These are phyloP conservation scores for Ceratocystiopsis sp. DNA, from an alignment of 2,329 filamentous ascomycete species.

Conservation along the genomic window DNA sequence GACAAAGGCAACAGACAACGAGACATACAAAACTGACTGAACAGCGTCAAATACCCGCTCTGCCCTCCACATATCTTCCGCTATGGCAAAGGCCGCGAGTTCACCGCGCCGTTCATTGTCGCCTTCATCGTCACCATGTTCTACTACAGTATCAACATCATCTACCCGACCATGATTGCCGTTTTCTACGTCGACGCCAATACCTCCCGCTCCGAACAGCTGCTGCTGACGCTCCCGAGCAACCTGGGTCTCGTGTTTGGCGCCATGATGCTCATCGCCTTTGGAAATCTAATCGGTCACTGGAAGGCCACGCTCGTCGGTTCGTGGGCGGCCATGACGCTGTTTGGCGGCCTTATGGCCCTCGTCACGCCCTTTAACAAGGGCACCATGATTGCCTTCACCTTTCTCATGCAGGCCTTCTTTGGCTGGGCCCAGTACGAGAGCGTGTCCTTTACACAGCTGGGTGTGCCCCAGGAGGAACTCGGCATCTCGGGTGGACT, in stretches of 20 bases:
- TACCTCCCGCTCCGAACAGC: conserved; percentile 9
- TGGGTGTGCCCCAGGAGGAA: conserved; percentile 17
- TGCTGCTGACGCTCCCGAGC: conserved; percentile 23
- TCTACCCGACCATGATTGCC: conserved; percentile 28
- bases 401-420: conserved; percentile 19
- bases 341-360: conserved; percentile 27
- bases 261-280: conserved; percentile 21
- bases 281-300: conserved; percentile 24
- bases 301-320: conserved; percentile 29
- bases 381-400: conserved; percentile 27
- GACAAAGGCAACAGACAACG: conserved; percentile 2
- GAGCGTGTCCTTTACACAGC: conserved; percentile 14
- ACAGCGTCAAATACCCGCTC: conserved; percentile 7
- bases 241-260: conserved; percentile 27
- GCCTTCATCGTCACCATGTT: conserved; percentile 17
- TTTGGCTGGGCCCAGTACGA: conserved; percentile 9
- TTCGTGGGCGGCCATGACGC: conserved; percentile 25
- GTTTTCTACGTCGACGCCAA: conserved; percentile 15
- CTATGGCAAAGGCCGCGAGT: conserved; percentile 13
- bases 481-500: conserved; percentile 16
- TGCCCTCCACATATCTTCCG: conserved; percentile 14
- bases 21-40: background rate
- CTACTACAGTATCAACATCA: conserved; percentile 5
- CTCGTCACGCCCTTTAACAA: conserved; percentile 24
- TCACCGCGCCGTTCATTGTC: conserved; percentile 15